Percentiles rank a stretch among this genome's conserved stretches.
phyloP scores from a whole-genome alignment of 2,329 filamentous ascomycete species.

The Paecilomyces niveus region DNA sequence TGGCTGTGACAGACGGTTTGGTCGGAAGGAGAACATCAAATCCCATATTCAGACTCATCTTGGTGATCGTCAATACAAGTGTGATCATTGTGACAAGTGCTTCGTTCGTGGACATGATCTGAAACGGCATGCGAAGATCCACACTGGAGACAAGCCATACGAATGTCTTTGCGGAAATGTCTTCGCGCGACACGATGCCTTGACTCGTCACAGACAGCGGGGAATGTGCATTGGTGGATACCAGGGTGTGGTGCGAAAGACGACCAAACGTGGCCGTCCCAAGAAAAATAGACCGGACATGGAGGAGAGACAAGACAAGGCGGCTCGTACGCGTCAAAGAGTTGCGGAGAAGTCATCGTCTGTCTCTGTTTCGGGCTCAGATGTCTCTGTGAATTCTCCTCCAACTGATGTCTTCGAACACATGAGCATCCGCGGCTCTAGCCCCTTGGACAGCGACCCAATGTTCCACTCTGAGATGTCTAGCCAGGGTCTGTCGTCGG shows the following conservation, averaged over 20 bases:
- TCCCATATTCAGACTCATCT: slow-evolving; percentile 97
- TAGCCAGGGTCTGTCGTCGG: slow-evolving; percentile 30
- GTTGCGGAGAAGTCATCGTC: slow-evolving; percentile 28
- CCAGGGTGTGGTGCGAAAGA: slow-evolving; percentile 65
- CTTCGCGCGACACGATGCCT: slow-evolving; percentile 89
- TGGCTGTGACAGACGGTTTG: slow-evolving; percentile 81
- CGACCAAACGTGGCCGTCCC: slow-evolving; percentile 59
- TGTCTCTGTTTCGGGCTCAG: slow-evolving; percentile 28
- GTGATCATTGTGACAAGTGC: slow-evolving; percentile 86
- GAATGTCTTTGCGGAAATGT: slow-evolving; percentile 90
- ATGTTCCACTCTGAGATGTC: slow-evolving; percentile 17
- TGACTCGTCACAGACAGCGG: slow-evolving; percentile 87
- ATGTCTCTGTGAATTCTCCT: slow-evolving; percentile 36
- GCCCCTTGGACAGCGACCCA: slow-evolving; percentile 23
- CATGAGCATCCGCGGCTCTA: slow-evolving; percentile 30
- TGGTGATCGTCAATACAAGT: slow-evolving; percentile 90
- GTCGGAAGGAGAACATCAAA: slow-evolving; percentile 98
- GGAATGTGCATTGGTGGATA: slow-evolving; percentile 97
- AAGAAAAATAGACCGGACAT: slow-evolving; percentile 56
- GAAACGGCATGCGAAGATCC: slow-evolving; percentile 95
- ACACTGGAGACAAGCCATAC: slow-evolving; percentile 92
- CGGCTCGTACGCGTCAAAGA: slow-evolving; percentile 44
- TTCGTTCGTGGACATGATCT: slow-evolving; percentile 97
- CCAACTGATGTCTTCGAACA: slow-evolving; percentile 34
- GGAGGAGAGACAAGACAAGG: slow-evolving; percentile 52